Conservation (phyloP, 164 flowering plant genomes). For the Stephania yunnanensis region DNA sequence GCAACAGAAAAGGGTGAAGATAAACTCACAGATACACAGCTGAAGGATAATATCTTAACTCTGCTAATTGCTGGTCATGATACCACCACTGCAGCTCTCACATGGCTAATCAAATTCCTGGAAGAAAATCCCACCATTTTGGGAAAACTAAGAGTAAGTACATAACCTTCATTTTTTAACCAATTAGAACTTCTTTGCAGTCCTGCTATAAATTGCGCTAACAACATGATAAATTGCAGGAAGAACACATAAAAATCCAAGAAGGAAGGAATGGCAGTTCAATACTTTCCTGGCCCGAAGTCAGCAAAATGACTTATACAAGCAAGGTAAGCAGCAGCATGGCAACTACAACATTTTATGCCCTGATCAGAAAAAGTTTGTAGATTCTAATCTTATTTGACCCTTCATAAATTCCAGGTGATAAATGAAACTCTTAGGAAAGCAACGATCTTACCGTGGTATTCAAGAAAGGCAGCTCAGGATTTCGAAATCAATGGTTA, state of each 20-base stretch:
- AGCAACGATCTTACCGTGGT: constrained; percentile 67
- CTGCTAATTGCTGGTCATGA: constrained; percentile 69
- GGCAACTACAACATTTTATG: background rate
- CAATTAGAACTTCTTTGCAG: background rate
- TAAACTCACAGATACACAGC: constrained; percentile 51
- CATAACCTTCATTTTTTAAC: background rate
- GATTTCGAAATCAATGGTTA: constrained; percentile 62
- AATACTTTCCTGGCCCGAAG: constrained; percentile 50
- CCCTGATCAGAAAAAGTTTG: background rate
- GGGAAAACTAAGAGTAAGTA: constrained; percentile 42
- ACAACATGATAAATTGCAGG: constrained; percentile 30
- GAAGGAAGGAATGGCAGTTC: constrained; percentile 27
- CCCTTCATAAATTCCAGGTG: constrained; percentile 30
- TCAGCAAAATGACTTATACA: constrained; percentile 64
- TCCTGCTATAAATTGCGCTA: background rate
- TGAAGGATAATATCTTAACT: constrained; percentile 63
- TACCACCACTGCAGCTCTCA: constrained; percentile 65
- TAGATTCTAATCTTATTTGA: background rate
- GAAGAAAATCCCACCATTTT: constrained; percentile 52
- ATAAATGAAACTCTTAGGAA: constrained; percentile 54
- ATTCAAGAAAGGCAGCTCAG: constrained; percentile 63
- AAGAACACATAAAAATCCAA: constrained; percentile 42
- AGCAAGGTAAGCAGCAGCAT: constrained; percentile 32
- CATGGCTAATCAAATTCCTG: constrained; percentile 61
- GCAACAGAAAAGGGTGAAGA: constrained; percentile 30